Percentiles rank a stretch among this genome's conserved stretches.
Conservation (phyloP, 2,329 filamentous ascomycete species). For the Aspergillus quadricinctus region DNA sequence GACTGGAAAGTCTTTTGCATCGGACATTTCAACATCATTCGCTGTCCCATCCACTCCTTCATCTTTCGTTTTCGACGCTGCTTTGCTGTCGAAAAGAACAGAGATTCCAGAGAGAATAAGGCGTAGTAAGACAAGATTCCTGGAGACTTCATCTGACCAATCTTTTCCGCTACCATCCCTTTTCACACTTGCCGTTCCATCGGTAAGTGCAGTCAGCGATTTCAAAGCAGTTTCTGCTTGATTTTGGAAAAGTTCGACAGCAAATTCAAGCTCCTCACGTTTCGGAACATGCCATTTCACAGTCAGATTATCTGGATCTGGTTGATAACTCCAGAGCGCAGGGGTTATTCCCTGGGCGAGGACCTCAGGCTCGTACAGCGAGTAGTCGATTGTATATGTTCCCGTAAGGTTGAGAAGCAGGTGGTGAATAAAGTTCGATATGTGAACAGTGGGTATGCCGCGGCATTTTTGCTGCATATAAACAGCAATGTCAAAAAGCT, state of each 20-base stretch:
- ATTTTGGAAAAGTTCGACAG: constrained; percentile 79
- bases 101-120: constrained; percentile 89
- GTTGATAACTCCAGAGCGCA: constrained; percentile 78
- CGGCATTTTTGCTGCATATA: constrained; percentile 97
- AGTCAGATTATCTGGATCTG: constrained; percentile 68
- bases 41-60: constrained; percentile 34
- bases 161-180: constrained; percentile 95
- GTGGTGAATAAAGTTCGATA: constrained; percentile 97
- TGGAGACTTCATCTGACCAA: constrained; percentile 94
- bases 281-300: constrained; percentile 89
- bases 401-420: constrained; percentile 89
- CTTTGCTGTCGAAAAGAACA: constrained; percentile 77
- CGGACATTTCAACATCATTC: constrained; percentile 44
- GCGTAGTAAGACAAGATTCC: constrained; percentile 80
- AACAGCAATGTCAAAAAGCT: constrained; percentile 83
- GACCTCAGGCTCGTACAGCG: constrained; percentile 76
- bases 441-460: constrained; percentile 88
- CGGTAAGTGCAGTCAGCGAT: constrained; percentile 73
- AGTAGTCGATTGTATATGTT: constrained; percentile 87
- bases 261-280: constrained; percentile 77
- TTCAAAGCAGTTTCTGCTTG: constrained; percentile 74
- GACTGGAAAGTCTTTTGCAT: constrained; percentile 33
- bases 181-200: constrained; percentile 74
- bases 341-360: constrained; percentile 68
- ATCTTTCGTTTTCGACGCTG: constrained; percentile 55